phyloP scores from a whole-genome alignment of 208 protist species.

The Wallacemonas sp. region DNA sequence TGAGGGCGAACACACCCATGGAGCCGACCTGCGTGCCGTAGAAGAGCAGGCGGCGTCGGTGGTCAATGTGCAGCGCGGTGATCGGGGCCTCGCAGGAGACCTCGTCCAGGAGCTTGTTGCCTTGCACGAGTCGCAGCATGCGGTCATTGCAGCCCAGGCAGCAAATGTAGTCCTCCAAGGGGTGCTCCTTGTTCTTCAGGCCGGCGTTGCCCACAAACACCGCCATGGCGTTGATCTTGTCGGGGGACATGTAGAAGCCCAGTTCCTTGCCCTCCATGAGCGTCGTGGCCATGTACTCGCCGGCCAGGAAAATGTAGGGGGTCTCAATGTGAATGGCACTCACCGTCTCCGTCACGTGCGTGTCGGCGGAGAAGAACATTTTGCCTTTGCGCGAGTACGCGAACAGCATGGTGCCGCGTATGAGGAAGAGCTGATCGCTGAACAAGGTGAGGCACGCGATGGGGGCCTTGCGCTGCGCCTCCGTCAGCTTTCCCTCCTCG shows the following conservation, averaged over 20 bases:
- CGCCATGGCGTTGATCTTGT: conserved; percentile 80
- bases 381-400: conserved; percentile 88
- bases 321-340: conserved; percentile 68
- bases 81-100: conserved; percentile 72
- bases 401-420: conserved; percentile 63
- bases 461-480: conserved; percentile 26
- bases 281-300: conserved; percentile 84
- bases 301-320: conserved; percentile 81
- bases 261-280: conserved; percentile 78
- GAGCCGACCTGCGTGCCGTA: conserved; percentile 84
- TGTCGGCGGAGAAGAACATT: conserved; percentile 85
- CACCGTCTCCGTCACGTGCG: conserved; percentile 78
- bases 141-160: conserved; percentile 86
- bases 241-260: conserved; percentile 87
- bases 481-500: conserved; percentile 7
- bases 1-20: conserved; percentile 59
- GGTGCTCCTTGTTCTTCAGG: conserved; percentile 11
- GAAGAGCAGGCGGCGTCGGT: conserved; percentile 34
- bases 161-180: conserved; percentile 63
- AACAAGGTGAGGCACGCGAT: conserved; percentile 69
- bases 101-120: conserved; percentile 65
- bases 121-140: conserved; percentile 64
- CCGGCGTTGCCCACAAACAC: conserved; percentile 29
- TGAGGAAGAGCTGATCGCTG: conserved; percentile 82
- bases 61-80: conserved; percentile 50